phyloP scores from a whole-genome alignment of 2,329 filamentous ascomycete species.

The Colletotrichum cuscutae region DNA sequence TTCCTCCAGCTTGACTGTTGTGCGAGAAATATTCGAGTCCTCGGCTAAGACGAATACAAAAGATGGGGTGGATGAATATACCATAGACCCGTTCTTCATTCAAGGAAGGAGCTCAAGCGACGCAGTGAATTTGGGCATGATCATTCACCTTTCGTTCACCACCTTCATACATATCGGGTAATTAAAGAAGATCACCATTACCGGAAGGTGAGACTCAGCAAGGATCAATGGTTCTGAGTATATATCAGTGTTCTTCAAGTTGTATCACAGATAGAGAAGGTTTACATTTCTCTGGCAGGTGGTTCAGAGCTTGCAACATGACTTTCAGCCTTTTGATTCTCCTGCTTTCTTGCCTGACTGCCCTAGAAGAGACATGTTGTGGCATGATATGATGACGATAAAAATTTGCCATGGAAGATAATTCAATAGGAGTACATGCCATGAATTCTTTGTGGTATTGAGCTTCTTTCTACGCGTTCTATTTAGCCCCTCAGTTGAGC shows the following conservation, averaged over 20 bases:
- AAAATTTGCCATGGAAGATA: too few relatives aligned
- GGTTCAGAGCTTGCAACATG: not conserved
- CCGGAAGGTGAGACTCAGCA: not conserved
- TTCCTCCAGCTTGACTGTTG: not conserved
- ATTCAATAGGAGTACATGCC: too few relatives aligned
- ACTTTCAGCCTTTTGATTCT: not conserved
- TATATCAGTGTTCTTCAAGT: not conserved
- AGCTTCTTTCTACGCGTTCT: too few relatives aligned
- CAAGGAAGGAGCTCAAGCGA: not conserved
- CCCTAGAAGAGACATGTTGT: too few relatives aligned
- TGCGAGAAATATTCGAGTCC: not conserved
- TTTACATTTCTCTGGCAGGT: too few relatives aligned
- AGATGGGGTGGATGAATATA: not conserved
- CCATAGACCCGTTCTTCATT: not conserved
- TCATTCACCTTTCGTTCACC: not conserved
- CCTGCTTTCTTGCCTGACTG: not conserved
- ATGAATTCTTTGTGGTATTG: too few relatives aligned
- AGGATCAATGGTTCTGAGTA: not conserved
- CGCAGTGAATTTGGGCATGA: not conserved
- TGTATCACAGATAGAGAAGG: not conserved
- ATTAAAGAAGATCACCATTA: not conserved
- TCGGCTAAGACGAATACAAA: not conserved
- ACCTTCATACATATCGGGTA: not conserved
- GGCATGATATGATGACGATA: too few relatives aligned
- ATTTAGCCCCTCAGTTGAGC: too few relatives aligned